These are phyloP conservation scores for Ophiostoma piceae DNA, from an alignment of 2,329 filamentous ascomycete genomes.

Conservation along the genomic window DNA sequence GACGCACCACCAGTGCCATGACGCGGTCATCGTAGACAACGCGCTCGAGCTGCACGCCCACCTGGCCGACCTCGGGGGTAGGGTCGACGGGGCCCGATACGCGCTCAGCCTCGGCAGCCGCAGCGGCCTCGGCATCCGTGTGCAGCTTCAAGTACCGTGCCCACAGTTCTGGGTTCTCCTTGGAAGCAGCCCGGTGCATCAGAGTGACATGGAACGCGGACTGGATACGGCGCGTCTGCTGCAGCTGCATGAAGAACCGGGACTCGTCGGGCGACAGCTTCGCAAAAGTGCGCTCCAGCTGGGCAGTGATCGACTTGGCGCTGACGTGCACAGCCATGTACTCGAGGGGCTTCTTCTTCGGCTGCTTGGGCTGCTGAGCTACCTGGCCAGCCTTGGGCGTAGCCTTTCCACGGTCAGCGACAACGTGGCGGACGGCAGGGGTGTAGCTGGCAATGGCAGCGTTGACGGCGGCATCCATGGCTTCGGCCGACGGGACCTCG, in stretches of 20 bases:
- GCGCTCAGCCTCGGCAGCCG: slow-evolving; percentile 7
- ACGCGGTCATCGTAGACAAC: slow-evolving; percentile 80
- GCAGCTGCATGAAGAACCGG: slow-evolving; percentile 71
- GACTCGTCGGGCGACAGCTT: slow-evolving; percentile 47
- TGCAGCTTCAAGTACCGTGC: slow-evolving; percentile 62
- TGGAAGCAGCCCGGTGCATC: slow-evolving; percentile 67
- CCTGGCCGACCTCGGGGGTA: slow-evolving; percentile 50
- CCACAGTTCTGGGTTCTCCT: slow-evolving; percentile 67
- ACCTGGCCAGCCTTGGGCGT: slow-evolving; percentile 33
- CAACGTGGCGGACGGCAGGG: slow-evolving; percentile 69
- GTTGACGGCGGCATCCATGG: slow-evolving; percentile 75
- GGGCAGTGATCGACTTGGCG: slow-evolving; percentile 40
- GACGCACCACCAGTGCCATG: slow-evolving; percentile 84
- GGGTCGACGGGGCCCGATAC: not conserved
- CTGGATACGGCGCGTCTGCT: slow-evolving; percentile 70
- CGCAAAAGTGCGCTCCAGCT: slow-evolving; percentile 67
- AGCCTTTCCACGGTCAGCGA: slow-evolving; percentile 54
- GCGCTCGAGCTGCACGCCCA: slow-evolving; percentile 59
- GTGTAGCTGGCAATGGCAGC: slow-evolving; percentile 70
- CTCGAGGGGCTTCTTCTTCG: slow-evolving; percentile 48
- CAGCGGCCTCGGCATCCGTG: slow-evolving; percentile 36
- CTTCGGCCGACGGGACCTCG: slow-evolving; percentile 62
- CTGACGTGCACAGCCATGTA: slow-evolving; percentile 52
- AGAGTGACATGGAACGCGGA: slow-evolving; percentile 88
- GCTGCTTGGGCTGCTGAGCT: slow-evolving; percentile 34